These are phyloP conservation scores for Trichoderma simmonsii DNA, from an alignment of 2,329 filamentous ascomycete species.

Conservation along the genomic window DNA sequence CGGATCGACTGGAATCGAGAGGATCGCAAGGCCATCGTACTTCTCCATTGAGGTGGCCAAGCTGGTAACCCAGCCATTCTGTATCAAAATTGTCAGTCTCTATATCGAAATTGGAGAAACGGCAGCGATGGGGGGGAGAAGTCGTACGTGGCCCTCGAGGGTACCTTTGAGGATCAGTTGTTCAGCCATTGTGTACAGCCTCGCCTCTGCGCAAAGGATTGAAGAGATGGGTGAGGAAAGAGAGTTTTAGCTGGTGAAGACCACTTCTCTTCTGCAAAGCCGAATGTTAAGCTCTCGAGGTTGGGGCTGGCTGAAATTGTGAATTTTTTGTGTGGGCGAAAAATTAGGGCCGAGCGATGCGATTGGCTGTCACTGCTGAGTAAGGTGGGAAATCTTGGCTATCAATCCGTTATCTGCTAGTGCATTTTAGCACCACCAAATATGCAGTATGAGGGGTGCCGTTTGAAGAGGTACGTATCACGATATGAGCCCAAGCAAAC, in stretches of 20 bases:
- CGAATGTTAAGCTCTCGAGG: slow-evolving; percentile 19
- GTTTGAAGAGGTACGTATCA: neutral
- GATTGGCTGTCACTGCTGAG: neutral
- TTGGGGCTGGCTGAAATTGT: slow-evolving; percentile 35
- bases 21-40: slow-evolving; percentile 50
- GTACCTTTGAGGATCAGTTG: slow-evolving; percentile 94
- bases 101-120: slow-evolving; percentile 19
- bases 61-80: slow-evolving; percentile 98
- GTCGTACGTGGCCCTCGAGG: slow-evolving; percentile 90
- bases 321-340: slow-evolving; percentile 51
- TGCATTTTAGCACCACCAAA: neutral
- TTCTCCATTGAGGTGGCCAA: slow-evolving; percentile 99
- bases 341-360: slow-evolving; percentile 43
- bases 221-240: slow-evolving; percentile 30
- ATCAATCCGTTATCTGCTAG: slow-evolving; percentile 7
- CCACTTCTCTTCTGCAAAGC: slow-evolving; percentile 29
- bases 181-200: slow-evolving; percentile 71
- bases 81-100: slow-evolving; percentile 28
- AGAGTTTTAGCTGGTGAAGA: slow-evolving; percentile 35
- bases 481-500: neutral
- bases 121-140: slow-evolving; percentile 21
- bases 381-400: slow-evolving; percentile 3
- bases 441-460: neutral
- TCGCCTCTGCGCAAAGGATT: slow-evolving; percentile 40
- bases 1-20: neutral